These are phyloP conservation scores for Monosporozyma servazzii DNA, from an alignment of 805 yeast genomes.

Conservation along the genomic window DNA sequence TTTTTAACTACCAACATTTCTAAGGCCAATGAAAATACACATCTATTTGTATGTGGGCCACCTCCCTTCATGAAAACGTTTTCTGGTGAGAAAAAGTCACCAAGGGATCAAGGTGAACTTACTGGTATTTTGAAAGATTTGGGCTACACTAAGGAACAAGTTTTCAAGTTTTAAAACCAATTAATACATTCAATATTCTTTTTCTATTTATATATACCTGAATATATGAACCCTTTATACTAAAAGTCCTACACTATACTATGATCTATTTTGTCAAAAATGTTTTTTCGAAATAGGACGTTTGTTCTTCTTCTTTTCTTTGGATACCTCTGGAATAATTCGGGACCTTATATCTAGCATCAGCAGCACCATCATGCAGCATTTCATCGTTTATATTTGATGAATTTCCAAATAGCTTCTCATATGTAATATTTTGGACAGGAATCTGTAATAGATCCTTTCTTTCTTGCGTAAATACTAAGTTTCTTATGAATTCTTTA, in stretches of 20 bases:
- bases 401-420: slow-evolving; percentile 5
- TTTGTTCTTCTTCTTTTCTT: slow-evolving; percentile 15
- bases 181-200: neutral
- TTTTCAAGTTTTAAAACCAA: slow-evolving; percentile 69
- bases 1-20: slow-evolving; percentile 54
- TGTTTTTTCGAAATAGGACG: slow-evolving; percentile 7
- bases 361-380: neutral
- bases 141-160: slow-evolving; percentile 80
- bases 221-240: neutral
- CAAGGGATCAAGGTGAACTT: slow-evolving; percentile 91
- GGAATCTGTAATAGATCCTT: neutral
- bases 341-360: slow-evolving; percentile 7
- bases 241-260: no score
- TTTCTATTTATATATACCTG: slow-evolving; percentile 3
- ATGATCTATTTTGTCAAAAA: neutral
- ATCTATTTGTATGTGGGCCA: slow-evolving; percentile 91
- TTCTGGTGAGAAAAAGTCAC: slow-evolving; percentile 78
- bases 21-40: slow-evolving; percentile 56
- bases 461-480: slow-evolving; percentile 7
- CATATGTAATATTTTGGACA: neutral
- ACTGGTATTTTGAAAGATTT: slow-evolving; percentile 80
- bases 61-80: slow-evolving; percentile 81
- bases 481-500: slow-evolving; percentile 28
- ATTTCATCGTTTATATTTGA: neutral
- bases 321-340: slow-evolving; percentile 13